Base-by-base conservation (phyloP, 176 grass and related monocot species). In the Oryza meyeriana region DNA sequence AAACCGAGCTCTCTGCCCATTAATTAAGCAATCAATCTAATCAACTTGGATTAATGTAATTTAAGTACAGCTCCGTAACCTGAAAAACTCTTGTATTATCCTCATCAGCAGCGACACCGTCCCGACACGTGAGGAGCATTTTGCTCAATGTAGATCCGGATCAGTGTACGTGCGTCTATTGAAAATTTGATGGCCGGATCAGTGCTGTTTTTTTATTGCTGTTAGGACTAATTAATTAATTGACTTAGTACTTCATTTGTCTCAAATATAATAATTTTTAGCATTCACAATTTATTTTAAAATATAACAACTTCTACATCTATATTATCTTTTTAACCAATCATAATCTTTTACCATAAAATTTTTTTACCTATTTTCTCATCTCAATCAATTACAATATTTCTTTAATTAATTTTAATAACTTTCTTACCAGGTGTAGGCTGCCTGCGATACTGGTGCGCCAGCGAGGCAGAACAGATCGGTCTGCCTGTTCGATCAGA, bases 151-250 rank as follows among this genome's bases (percentile, higher is more conserved):
- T 26, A 48, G 87, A 89, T 89, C 78, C 66, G 58, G 64, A 72
- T 77, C 3, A 26, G 72, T 66, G 82, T 85, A 59, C 83, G 87
- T 85, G 77, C 87, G 66, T 8, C 14, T 0, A 76, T 81, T 77
- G 68, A 55, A 42, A 81, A 85, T 28, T 14, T 22, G 1, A 1
- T 0, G 13, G 34, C n/a, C 4, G 10, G 22, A 20, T 10, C 63
- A 42, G 2, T 4, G 24, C 8, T 14, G 30, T 32, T 74, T 41
- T 12, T 50, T 58, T 79, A 34, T 22, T 55, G 4, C 6, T 59
- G 33, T 28, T 47, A 41, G 26, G 69, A 50, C 12, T 69, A 30
- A n/a, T n/a, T n/a, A n/a, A n/a, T n/a, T n/a, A n/a, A n/a, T n/a
- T n/a, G n/a, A n/a, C n/a, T n/a, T n/a, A n/a, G n/a, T n/a, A n/a